phyloP scores from a whole-genome alignment of 805 yeast species.

The Suhomyces xylopsoci region DNA sequence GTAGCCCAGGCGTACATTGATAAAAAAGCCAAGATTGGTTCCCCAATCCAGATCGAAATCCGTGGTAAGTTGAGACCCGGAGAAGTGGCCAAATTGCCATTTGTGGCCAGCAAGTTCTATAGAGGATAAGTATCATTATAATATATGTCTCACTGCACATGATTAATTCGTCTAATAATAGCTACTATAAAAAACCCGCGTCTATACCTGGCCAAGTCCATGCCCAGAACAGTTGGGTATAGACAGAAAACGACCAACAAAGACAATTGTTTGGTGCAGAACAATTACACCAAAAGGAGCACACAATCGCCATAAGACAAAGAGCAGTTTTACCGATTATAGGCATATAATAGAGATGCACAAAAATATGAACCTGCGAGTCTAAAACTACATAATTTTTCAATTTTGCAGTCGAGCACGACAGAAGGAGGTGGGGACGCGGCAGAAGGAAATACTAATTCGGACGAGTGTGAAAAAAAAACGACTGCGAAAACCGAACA shows the following conservation, averaged over 20 bases:
- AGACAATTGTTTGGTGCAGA: not conserved
- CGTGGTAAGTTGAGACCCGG: conserved; percentile 83
- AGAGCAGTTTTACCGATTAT: conserved; percentile 1
- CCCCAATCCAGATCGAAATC: conserved; percentile 67
- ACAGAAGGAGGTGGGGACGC: conserved; percentile 1
- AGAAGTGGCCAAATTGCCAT: conserved; percentile 76
- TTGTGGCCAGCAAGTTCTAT: conserved; percentile 72
- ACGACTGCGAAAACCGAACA: not conserved
- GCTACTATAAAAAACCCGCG: not conserved
- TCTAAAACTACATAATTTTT: conserved; percentile 1
- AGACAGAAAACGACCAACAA: not conserved
- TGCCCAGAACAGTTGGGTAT: not conserved
- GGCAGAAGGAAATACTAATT: not conserved
- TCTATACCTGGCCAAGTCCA: not conserved
- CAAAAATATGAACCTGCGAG: not conserved
- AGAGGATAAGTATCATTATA: conserved; percentile 28
- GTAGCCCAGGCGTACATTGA: conserved; percentile 89
- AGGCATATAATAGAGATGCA: conserved; percentile 1
- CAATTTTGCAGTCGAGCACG: not conserved
- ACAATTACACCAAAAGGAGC: not conserved
- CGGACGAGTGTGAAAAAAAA: not conserved
- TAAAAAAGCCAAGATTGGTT: conserved; percentile 71
- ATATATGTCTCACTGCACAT: not conserved
- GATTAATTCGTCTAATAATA: not conserved
- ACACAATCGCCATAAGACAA: not conserved